Evolutionary conservation across 305 asterid species (phyloP).

Genomic region (Rubia occidens): DNA sequence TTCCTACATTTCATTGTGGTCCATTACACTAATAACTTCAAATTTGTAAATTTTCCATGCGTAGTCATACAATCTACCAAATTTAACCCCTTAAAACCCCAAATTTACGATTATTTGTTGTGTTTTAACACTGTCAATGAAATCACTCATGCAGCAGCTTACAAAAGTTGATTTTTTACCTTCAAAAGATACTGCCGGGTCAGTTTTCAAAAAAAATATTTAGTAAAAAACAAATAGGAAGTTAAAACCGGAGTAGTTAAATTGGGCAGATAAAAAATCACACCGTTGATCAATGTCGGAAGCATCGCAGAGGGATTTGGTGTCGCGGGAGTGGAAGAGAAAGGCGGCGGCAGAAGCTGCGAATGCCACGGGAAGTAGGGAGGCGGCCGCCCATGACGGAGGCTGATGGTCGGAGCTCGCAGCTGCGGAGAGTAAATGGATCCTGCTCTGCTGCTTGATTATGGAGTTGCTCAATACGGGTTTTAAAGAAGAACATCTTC

Average conservation of each 20-base stretch:
- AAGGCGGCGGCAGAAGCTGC: constrained; percentile 52
- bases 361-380: constrained; percentile 54
- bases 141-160: too few relatives aligned
- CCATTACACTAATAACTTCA: too few relatives aligned
- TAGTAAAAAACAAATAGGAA: too few relatives aligned
- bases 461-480: constrained; percentile 21
- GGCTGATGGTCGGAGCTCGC: constrained; percentile 23
- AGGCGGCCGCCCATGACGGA: constrained; percentile 35
- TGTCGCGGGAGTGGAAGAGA: constrained; percentile 29
- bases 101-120: too few relatives aligned
- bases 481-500: constrained; percentile 36
- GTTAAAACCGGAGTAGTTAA: background rate
- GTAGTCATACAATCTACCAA: too few relatives aligned
- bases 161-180: too few relatives aligned
- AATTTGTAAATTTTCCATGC: too few relatives aligned
- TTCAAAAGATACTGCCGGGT: too few relatives aligned
- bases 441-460: constrained; percentile 21
- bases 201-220: too few relatives aligned
- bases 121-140: too few relatives aligned
- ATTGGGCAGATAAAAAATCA: background rate
- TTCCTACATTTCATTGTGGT: too few relatives aligned
- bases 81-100: too few relatives aligned
- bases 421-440: constrained; percentile 12
- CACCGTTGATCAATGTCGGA: constrained; percentile 34
- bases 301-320: constrained; percentile 45